Base-by-base conservation (phyloP, 306 rosid species). In the Prunus armeniaca region DNA sequence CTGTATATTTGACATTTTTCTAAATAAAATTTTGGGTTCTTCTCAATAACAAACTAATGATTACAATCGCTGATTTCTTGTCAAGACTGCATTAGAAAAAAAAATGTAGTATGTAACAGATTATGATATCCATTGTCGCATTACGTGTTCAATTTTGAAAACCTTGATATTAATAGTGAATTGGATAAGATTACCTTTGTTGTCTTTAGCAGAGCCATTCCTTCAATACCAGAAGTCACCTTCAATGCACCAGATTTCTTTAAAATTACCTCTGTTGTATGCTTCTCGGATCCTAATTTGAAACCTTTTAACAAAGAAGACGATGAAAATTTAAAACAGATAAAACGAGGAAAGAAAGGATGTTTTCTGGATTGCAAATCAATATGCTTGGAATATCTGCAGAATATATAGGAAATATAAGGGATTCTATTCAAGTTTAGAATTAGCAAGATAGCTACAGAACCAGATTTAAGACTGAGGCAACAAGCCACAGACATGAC, bases 221-320 rank as follows among this genome's bases (percentile, higher is more conserved):
- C 95, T 71, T 88, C 97, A 82, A 95, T 76, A 27, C 99, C 99
- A 88, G 99, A 90, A 69, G 90, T 89, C 90, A 92, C 62, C 65
- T 46, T 86, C 27, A 92, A 79, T 67, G 80, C 76, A 75, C 97
- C 97, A 45, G 92, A 87, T 78, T 91, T 92, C 60, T 87, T 76
- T 57, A 89, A 82, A 80, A 84, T 67, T 47, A 82, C 93, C 79
- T 95, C 97, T 34, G 90, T 34, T 46, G 90, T 92, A 79, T 89
- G 99, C 92, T 85, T 92, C 84, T 90, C 97, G 2, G 97, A 83
- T 81, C 99, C 99, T 82, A 92, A 93, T 82, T 92, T 95, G 86
- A 95, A 95, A 77, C 99, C 99, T 95, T 82, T 67, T 47, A 79
- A 74, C 55, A 77, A 27, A 47, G 45, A 82, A 65, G 20, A 45